Percentiles rank a stretch among this genome's conserved stretches.
phyloP scores from a whole-genome alignment of 805 yeast genomes.

The Candida sonorensis region DNA sequence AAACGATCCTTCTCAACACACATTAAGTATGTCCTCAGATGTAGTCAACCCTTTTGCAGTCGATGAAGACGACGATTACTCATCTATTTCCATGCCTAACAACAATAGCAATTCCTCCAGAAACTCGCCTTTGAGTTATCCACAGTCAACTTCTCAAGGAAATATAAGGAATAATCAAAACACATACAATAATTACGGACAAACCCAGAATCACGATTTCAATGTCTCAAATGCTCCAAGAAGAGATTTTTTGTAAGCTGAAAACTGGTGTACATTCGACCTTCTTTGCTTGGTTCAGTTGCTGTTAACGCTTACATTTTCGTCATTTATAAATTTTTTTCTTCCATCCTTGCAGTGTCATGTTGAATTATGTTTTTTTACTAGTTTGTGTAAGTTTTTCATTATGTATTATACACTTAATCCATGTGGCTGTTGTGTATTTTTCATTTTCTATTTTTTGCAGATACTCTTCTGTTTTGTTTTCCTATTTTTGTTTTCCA shows the following conservation, averaged over 20 bases:
- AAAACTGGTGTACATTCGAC: neutral
- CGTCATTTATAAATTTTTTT: no score
- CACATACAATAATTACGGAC: constrained; percentile 1
- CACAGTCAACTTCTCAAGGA: no score
- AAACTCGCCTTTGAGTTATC: neutral
- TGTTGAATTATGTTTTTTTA: no score
- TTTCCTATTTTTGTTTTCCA: no score
- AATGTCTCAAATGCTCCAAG: neutral
- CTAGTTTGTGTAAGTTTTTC: no score
- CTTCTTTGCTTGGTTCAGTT: no score
- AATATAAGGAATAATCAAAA: constrained; percentile 1
- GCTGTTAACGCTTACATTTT: no score
- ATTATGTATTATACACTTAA: no score
- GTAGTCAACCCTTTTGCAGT: constrained; percentile 15
- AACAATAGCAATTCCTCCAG: neutral
- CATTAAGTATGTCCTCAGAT: constrained; percentile 7
- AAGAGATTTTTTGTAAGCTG: neutral
- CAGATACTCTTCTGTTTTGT: no score
- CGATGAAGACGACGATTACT: constrained; percentile 12
- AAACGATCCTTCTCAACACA: constrained; percentile 18
- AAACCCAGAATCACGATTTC: neutral
- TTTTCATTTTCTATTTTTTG: no score
- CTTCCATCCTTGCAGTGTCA: no score
- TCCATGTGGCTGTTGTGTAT: no score
- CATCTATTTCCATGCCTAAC: constrained; percentile 8